Conservation (phyloP, 352 stramenopile species). For the Saprolegnia diclina region DNA sequence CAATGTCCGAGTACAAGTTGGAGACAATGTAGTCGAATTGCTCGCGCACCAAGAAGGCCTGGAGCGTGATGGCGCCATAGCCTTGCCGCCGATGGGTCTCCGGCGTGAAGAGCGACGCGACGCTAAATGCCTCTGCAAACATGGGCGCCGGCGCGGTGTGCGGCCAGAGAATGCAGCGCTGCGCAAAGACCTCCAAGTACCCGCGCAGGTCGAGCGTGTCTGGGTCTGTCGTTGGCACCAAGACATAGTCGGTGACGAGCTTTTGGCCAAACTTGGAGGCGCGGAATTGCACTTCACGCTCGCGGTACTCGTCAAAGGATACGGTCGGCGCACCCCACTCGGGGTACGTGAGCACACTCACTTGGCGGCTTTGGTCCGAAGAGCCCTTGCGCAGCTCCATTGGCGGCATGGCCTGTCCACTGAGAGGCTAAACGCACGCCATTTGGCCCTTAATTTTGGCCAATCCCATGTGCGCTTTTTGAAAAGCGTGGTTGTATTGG, state of each 20-base stretch:
- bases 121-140: neutral
- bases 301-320: neutral
- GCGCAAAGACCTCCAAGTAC: conserved; percentile 4
- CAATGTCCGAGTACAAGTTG: conserved; percentile 10
- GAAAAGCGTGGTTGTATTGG: no score
- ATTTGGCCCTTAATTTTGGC: no score
- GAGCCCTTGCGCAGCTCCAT: neutral
- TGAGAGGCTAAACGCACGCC: neutral
- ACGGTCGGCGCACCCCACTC: neutral
- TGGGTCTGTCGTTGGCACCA: neutral
- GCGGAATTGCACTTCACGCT: neutral
- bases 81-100: neutral
- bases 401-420: neutral
- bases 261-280: neutral
- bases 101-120: conserved; percentile 2
- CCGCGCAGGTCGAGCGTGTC: neutral
- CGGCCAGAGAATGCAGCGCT: neutral
- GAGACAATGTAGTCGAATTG: neutral
- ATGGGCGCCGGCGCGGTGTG: neutral
- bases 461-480: no score
- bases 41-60: neutral
- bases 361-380: neutral
- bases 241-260: neutral
- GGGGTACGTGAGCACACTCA: neutral
- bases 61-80: neutral